phyloP scores from a whole-genome alignment of 352 stramenopile genomes.

The Pythium sukuiense region DNA sequence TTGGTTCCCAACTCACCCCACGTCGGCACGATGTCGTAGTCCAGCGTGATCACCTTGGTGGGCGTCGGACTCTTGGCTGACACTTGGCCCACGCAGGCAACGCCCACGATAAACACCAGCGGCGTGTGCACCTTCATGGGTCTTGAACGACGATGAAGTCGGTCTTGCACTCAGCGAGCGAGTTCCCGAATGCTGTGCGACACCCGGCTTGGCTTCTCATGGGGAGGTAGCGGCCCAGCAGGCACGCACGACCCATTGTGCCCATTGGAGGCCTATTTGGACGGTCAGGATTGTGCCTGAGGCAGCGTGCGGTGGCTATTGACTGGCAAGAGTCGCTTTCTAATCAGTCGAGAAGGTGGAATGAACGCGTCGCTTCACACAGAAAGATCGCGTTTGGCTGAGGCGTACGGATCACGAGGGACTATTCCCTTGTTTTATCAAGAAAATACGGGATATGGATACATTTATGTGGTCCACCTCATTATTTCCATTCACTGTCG shows the following conservation, averaged over 20 bases:
- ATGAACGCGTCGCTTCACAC: background rate
- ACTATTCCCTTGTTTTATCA: background rate
- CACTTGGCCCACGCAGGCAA: background rate
- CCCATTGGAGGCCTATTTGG: too few relatives aligned
- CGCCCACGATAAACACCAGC: background rate
- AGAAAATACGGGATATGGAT: background rate
- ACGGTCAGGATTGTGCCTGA: too few relatives aligned
- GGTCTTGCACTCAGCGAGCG: background rate
- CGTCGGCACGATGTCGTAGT: background rate
- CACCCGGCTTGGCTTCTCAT: too few relatives aligned
- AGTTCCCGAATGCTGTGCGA: background rate
- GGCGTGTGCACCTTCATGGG: background rate
- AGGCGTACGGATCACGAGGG: background rate
- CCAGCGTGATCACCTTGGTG: slow-evolving; percentile 4
- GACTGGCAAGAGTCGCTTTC: too few relatives aligned
- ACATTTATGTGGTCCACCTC: slow-evolving; percentile 3
- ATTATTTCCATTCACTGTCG: slow-evolving; percentile 21
- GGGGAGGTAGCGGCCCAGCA: too few relatives aligned
- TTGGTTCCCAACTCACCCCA: background rate
- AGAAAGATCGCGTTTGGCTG: background rate
- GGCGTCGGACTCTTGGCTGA: background rate
- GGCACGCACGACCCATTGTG: too few relatives aligned
- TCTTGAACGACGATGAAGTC: background rate
- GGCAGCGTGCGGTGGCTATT: too few relatives aligned
- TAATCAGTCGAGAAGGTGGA: too few relatives aligned